Conservation (phyloP, 805 yeast species). For the Kurtzmaniella cleridarum region DNA sequence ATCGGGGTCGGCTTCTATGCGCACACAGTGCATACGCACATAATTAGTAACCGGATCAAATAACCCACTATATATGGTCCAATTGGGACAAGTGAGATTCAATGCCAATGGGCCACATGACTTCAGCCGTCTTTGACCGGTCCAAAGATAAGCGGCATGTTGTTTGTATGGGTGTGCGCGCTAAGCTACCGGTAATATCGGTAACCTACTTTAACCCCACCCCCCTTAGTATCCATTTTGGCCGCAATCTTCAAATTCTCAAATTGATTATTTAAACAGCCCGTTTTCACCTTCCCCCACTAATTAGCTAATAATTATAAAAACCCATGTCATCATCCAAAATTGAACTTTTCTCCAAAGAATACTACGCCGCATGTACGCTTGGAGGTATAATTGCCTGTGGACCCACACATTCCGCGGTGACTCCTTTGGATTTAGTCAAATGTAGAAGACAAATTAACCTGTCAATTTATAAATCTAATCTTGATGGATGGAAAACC, state of each 20-base stretch:
- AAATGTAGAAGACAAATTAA: constrained; percentile 92
- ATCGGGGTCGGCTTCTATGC: constrained; percentile 2
- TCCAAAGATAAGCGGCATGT: too few relatives aligned
- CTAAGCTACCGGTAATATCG: too few relatives aligned
- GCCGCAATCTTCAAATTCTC: too few relatives aligned
- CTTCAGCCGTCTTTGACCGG: too few relatives aligned
- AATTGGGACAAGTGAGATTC: too few relatives aligned
- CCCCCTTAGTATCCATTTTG: background rate
- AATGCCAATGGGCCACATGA: too few relatives aligned
- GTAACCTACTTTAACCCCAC: too few relatives aligned
- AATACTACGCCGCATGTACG: constrained; percentile 70
- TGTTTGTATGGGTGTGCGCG: too few relatives aligned
- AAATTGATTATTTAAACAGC: too few relatives aligned
- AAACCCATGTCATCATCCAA: constrained; percentile 7
- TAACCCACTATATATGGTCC: too few relatives aligned
- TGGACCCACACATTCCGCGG: constrained; percentile 93
- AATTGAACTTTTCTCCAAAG: constrained; percentile 52
- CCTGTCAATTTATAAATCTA: constrained; percentile 65
- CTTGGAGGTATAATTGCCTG: constrained; percentile 82
- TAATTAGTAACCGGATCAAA: too few relatives aligned
- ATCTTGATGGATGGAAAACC: constrained; percentile 73
- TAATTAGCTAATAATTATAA: constrained; percentile 3
- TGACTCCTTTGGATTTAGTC: constrained; percentile 89
- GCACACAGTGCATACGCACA: too few relatives aligned
- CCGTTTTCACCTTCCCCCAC: background rate